Percentiles rank a stretch among this genome's conserved stretches.
Conservation (phyloP, 2,329 filamentous ascomycete species). For the Xylaria sp. region DNA sequence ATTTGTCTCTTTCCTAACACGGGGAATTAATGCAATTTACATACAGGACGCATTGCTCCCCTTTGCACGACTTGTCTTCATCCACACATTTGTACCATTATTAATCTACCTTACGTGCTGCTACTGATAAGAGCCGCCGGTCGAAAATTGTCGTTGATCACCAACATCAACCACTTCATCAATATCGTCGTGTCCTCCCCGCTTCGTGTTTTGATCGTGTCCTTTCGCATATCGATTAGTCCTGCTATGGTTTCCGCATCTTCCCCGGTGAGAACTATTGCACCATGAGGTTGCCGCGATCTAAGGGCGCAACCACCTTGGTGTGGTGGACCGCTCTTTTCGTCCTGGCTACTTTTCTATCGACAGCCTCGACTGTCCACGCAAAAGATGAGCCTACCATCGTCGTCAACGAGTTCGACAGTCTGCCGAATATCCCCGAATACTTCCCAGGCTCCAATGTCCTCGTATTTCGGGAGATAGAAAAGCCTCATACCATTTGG, state of each 20-base stretch:
- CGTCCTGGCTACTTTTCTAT: constrained; percentile 52
- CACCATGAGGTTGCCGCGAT: constrained; percentile 66
- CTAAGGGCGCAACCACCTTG: constrained; percentile 59
- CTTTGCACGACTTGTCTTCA: constrained; percentile 1
- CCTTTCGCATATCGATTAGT: constrained; percentile 16
- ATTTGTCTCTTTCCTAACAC: constrained; percentile 1
- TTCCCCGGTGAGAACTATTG: constrained; percentile 46
- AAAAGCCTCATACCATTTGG: constrained; percentile 71
- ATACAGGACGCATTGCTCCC: background rate
- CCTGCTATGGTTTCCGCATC: constrained; percentile 58
- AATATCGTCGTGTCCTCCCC: constrained; percentile 4
- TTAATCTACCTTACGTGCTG: constrained; percentile 12
- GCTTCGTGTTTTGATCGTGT: background rate
- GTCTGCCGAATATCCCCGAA: constrained; percentile 75
- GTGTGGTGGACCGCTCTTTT: constrained; percentile 50
- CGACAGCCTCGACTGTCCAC: constrained; percentile 49
- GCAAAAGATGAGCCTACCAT: constrained; percentile 75
- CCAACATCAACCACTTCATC: constrained; percentile 7
- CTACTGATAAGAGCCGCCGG: constrained; percentile 17
- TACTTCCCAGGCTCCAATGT: constrained; percentile 94
- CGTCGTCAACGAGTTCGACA: constrained; percentile 71
- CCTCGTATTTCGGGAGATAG: constrained; percentile 77
- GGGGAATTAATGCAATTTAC: background rate
- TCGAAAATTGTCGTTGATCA: constrained; percentile 10
- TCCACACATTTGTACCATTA: constrained; percentile 15